These are phyloP conservation scores for Xanthoconium stramineum DNA, from an alignment of 768 basidiomycete species.

Conservation along the genomic window DNA sequence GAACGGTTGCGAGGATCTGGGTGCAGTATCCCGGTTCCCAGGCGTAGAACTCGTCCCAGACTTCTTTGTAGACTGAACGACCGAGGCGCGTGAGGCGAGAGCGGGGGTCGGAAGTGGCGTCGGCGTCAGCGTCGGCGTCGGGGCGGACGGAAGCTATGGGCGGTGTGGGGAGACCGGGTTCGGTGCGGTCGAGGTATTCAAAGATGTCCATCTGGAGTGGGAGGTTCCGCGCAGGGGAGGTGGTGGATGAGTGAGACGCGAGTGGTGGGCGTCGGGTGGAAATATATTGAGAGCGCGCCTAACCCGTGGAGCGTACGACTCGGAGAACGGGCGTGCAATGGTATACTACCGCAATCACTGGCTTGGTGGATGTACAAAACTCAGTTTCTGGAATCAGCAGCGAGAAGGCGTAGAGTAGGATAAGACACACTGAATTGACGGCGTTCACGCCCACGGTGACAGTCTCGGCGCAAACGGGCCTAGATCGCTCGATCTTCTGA, in stretches of 20 bases:
- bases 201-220: slow-evolving; percentile 12
- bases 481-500: too few species aligned
- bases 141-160: not conserved
- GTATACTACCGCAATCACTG: not conserved
- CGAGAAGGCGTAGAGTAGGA: not conserved
- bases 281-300: not conserved
- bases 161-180: slow-evolving; percentile 15
- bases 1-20: slow-evolving; percentile 18
- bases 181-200: slow-evolving; percentile 23
- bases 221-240: not conserved
- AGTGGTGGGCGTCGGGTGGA: not conserved
- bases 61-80: slow-evolving; percentile 30
- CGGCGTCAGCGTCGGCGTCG: not conserved
- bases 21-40: slow-evolving; percentile 38
- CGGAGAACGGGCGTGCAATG: not conserved
- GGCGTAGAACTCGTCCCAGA: slow-evolving; percentile 47
- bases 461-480: too few species aligned
- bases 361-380: not conserved
- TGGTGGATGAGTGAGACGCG: not conserved
- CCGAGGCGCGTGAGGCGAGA: slow-evolving; percentile 16
- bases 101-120: not conserved
- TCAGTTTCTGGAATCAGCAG: not conserved
- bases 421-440: too few species aligned
- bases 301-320: not conserved
- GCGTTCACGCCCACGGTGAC: too few species aligned